These are phyloP conservation scores for Mucor irregularis DNA, from an alignment of 371 early-diverging fungal species.

Conservation along the genomic window DNA sequence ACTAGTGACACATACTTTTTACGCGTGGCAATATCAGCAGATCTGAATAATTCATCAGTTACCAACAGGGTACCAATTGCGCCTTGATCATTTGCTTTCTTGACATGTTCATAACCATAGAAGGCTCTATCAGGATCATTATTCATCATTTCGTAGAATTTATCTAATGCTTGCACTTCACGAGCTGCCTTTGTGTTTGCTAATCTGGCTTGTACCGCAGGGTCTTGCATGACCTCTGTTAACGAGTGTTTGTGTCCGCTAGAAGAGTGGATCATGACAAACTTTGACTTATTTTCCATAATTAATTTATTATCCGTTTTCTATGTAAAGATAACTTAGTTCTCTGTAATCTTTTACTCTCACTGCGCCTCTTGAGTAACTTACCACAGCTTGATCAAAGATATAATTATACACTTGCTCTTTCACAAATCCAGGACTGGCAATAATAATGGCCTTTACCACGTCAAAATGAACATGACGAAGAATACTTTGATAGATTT, in stretches of 20 bases:
- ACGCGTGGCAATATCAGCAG: constrained; percentile 83
- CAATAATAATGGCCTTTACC: constrained; percentile 91
- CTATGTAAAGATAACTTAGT: constrained; percentile 25
- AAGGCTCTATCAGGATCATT: constrained; percentile 89
- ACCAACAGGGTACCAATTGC: constrained; percentile 88
- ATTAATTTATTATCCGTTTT: constrained; percentile 80
- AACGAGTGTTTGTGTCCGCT: constrained; percentile 95
- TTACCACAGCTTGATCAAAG: constrained; percentile 80
- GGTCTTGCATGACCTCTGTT: constrained; percentile 90
- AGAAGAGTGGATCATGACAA: constrained; percentile 88
- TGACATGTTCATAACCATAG: constrained; percentile 88
- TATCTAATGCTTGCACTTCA: constrained; percentile 82
- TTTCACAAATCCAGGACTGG: constrained; percentile 94
- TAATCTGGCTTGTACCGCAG: constrained; percentile 75
- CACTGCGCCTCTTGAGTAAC: constrained; percentile 22
- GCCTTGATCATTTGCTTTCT: constrained; percentile 80
- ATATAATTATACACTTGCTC: constrained; percentile 87
- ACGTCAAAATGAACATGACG: constrained; percentile 86
- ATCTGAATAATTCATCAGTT: constrained; percentile 89
- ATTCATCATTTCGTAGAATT: constrained; percentile 88
- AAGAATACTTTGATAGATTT: constrained; percentile 84
- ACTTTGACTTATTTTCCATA: constrained; percentile 84
- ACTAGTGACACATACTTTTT: constrained; percentile 85
- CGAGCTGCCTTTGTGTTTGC: constrained; percentile 91
- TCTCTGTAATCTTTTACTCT: neutral